These are phyloP conservation scores for Lophiostoma macrostomum DNA, from an alignment of 495 filamentous ascomycete genomes.

Conservation along the genomic window DNA sequence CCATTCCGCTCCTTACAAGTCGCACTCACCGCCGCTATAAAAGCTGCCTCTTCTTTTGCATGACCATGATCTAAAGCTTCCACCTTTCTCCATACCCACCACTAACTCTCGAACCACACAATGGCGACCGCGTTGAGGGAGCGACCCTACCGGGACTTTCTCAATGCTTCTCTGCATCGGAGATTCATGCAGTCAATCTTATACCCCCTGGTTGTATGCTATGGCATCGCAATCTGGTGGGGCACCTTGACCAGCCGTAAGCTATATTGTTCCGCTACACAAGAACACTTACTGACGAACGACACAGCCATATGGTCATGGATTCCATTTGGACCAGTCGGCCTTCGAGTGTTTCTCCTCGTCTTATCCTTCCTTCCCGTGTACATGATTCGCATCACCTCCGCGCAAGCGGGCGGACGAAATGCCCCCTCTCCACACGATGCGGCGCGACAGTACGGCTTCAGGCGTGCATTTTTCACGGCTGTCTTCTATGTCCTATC, in stretches of 20 bases:
- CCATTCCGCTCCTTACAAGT: no score
- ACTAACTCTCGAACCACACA: background rate
- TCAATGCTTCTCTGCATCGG: conserved; percentile 84
- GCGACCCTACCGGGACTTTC: conserved; percentile 77
- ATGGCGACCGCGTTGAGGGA: conserved; percentile 27
- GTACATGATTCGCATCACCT: conserved; percentile 80
- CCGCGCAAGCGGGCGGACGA: conserved; percentile 73
- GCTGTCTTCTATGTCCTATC: conserved; percentile 56
- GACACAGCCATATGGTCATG: conserved; percentile 73
- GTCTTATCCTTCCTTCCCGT: conserved; percentile 65
- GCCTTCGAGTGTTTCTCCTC: conserved; percentile 67
- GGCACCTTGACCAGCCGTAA: conserved; percentile 58
- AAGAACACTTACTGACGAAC: background rate
- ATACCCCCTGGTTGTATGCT: conserved; percentile 65
- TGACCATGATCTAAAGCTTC: conserved; percentile 13
- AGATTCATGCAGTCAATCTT: conserved; percentile 74
- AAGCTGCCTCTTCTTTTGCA: background rate
- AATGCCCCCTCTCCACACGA: conserved; percentile 65
- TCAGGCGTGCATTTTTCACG: conserved; percentile 45
- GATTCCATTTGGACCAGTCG: conserved; percentile 76
- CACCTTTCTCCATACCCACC: background rate
- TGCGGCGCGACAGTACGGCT: conserved; percentile 52
- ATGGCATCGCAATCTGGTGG: conserved; percentile 67
- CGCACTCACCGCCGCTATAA: no score
- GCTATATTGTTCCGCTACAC: no score